Evolutionary conservation across 306 rosid species (phyloP).

Genomic region (Glycine tomentella): DNA sequence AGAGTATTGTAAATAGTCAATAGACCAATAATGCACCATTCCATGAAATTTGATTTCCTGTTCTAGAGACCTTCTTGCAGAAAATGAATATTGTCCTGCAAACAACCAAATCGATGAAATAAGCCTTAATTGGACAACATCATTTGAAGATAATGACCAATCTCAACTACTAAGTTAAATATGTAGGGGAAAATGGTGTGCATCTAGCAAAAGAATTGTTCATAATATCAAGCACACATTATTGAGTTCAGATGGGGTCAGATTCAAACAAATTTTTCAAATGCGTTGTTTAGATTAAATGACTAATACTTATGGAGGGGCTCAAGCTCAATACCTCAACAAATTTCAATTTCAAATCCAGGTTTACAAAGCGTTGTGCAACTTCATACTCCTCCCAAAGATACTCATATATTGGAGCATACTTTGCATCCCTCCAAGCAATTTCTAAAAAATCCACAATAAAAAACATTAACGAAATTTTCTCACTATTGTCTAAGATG

Average conservation of each 20-base stretch:
- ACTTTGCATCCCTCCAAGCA: conserved; percentile 98
- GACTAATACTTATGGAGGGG: neutral
- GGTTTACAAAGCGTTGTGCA: too few relatives aligned
- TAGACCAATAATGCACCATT: too few relatives aligned
- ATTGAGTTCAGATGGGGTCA: neutral
- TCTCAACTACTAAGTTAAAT: conserved; percentile 14
- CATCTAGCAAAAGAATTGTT: conserved; percentile 6
- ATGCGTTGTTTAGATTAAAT: conserved; percentile 34
- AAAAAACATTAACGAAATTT: conserved; percentile 32
- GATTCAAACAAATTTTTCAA: conserved; percentile 11
- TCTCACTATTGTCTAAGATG: conserved; percentile 23
- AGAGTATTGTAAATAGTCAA: too few relatives aligned
- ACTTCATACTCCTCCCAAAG: conserved; percentile 92
- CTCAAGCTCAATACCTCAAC: conserved; percentile 70
- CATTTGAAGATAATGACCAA: conserved; percentile 1
- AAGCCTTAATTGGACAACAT: conserved; percentile 13
- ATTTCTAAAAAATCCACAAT: conserved; percentile 69
- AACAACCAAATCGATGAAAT: too few relatives aligned
- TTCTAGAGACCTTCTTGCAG: too few relatives aligned
- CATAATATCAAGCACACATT: neutral
- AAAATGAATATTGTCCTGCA: too few relatives aligned
- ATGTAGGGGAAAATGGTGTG: neutral
- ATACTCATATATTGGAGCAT: conserved; percentile 87
- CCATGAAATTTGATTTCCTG: too few relatives aligned
- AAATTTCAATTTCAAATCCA: conserved; percentile 88